Base-by-base conservation (phyloP, 495 filamentous ascomycete species). In the Hypoxylon lenormandii region DNA sequence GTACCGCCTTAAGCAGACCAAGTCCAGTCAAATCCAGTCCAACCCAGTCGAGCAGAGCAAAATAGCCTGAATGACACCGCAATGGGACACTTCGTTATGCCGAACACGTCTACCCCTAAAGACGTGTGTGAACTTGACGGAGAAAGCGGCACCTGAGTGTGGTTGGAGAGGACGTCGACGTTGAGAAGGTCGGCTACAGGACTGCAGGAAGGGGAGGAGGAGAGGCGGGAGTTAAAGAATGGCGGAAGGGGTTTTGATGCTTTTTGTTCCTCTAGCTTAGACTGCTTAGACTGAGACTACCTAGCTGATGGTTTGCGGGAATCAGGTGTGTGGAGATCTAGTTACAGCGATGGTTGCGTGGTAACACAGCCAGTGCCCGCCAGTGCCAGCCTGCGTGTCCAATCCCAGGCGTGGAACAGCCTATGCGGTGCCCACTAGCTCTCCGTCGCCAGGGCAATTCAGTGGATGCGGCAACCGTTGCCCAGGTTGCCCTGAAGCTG, bases 251-350 rank as follows among this genome's bases (percentile, higher is more conserved):
- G 62, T 63, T 65, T 66, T 63, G 68, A 71, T 58, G 68, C 57
- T 71, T 71, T 71, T 71, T 71, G 68, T 71, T 71, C 68, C 60
- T n/a, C n/a, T n/a, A n/a, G n/a, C n/a, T n/a, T n/a, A n/a, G n/a
- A n/a, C n/a, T n/a, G n/a, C n/a, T n/a, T n/a, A n/a, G n/a, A n/a
- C n/a, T n/a, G n/a, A n/a, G n/a, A n/a, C n/a, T n/a, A n/a, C n/a
- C 48, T 48, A 51, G 60, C 66, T 60, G 55, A 55, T 7, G 56
- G 52, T 65, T 61, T 66, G 61, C 61, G 46, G 65, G 46, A 62
- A 43, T 58, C 58, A 56, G 53, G 30, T 38, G 53, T 51, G 38
- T 66, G 61, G 57, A 48, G 67, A 33, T 28, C 12, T 46, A 40
- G 54, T 59, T 66, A 59, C 58, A 43, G 61, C 37, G 15, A 19